Evolutionary conservation across 2,329 filamentous ascomycete species (phyloP).

Genomic region (Botrytis tulipae): DNA sequence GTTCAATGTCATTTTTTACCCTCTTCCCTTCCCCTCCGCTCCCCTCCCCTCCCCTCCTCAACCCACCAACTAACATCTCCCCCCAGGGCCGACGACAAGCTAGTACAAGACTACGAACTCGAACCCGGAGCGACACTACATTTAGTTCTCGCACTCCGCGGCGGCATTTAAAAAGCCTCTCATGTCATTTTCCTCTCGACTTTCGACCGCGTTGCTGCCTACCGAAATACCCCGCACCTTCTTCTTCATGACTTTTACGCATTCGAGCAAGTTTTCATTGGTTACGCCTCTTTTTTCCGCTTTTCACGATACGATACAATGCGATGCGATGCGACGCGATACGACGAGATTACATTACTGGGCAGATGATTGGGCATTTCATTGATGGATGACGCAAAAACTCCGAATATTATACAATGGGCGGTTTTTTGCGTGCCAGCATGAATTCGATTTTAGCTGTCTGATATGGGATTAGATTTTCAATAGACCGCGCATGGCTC

Average conservation of each 20-base stretch:
- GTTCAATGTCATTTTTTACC: conserved; percentile 31
- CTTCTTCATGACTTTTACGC: conserved; percentile 9
- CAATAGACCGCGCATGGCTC: conserved; percentile 5
- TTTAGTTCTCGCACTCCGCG: conserved; percentile 89
- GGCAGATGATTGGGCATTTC: conserved; percentile 4
- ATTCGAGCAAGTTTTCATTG: conserved; percentile 15
- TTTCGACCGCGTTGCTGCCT: not conserved
- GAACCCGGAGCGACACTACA: conserved; percentile 92
- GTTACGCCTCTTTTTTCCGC: conserved; percentile 1
- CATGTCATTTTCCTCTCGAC: not conserved
- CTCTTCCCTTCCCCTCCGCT: too few species aligned
- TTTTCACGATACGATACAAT: not conserved
- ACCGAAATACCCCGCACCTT: conserved; percentile 8
- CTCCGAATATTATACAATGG: not conserved
- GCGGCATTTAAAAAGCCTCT: conserved; percentile 49
- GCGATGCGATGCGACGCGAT: conserved; percentile 1
- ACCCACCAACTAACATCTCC: not conserved
- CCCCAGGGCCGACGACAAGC: conserved; percentile 90
- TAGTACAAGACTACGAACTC: conserved; percentile 83
- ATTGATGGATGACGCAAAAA: conserved; percentile 9
- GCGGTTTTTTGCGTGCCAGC: not conserved
- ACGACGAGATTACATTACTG: not conserved
- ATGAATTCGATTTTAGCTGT: conserved; percentile 11
- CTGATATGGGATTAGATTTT: conserved; percentile 14
- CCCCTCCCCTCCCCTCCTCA: not conserved